Base-by-base conservation (phyloP, 495 filamentous ascomycete genomes). In the Pyronema omphalodes region DNA sequence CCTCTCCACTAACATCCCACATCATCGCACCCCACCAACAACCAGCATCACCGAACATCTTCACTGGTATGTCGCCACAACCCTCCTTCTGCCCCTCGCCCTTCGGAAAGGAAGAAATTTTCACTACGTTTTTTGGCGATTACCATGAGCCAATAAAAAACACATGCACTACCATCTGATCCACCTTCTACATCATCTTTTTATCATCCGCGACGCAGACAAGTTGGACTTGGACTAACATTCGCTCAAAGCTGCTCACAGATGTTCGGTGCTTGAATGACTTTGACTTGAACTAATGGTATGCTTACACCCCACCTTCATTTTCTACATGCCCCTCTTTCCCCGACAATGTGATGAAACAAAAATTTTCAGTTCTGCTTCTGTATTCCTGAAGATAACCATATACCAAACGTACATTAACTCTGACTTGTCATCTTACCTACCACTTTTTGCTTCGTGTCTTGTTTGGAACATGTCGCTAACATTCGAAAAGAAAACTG, bases 91-190 rank as follows among this genome's bases (percentile, higher is more conserved):
- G 17, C 19, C 37, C 14, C 37, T 3, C 33, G 17, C 19, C 48
- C 48, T 37, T 37, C 12, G 39, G 52, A 46, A 11, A 46, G 29
- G 52, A 54, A 54, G 52, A 54, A 54, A 46, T 36, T 54, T 33
- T 54, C 52, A 54, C 52, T 33, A 37, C 15, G 44, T 40, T 35
- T 54, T 37, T 29, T 34, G 52, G 52, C 52, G 52, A 54, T 29
- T 45, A 45, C 43, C 37, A 54, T 54, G 52, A 54, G 52, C 52
- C 52, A 54, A 9, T 40, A 23, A 43, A 29, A 54, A 54, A 36
- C 23, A 54, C 52, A 54, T 54, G 52, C 52, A 54, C 52, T 54
- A 54, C 52, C 52, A 54, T 54, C 52, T 54, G 52, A 54, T 54
- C 52, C 40, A 9, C 19, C 52, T 45, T 36, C 23, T 23, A 45